Evolutionary conservation across 2,329 filamentous ascomycete genomes (phyloP).

Genomic region (Thermoascus crustaceus): DNA sequence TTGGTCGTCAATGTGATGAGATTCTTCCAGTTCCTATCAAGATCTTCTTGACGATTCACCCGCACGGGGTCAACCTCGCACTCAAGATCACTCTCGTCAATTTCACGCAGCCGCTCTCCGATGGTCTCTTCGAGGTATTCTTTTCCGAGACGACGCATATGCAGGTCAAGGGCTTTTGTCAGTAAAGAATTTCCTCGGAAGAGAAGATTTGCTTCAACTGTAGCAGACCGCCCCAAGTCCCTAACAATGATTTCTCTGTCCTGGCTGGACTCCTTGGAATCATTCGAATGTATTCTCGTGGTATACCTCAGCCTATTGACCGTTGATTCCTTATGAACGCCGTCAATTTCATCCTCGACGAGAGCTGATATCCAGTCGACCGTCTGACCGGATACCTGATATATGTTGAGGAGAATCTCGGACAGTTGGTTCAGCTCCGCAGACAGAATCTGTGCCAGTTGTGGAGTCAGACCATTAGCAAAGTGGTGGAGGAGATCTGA

Average conservation of each 20-base stretch:
- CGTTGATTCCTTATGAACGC: constrained; percentile 71
- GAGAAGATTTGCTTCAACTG: constrained; percentile 79
- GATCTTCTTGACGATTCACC: constrained; percentile 57
- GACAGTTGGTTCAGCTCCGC: constrained; percentile 71
- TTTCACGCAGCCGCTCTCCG: constrained; percentile 75
- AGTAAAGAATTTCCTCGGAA: constrained; percentile 92
- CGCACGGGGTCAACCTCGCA: constrained; percentile 93
- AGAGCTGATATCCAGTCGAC: constrained; percentile 86
- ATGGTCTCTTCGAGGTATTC: constrained; percentile 86
- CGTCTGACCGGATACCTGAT: constrained; percentile 78
- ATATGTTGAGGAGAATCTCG: constrained; percentile 86
- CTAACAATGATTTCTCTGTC: constrained; percentile 54
- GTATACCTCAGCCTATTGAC: constrained; percentile 55
- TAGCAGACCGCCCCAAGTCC: constrained; percentile 57
- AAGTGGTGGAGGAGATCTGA: constrained; percentile 80
- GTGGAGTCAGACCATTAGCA: constrained; percentile 70
- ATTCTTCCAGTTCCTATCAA: constrained; percentile 74
- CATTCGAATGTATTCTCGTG: constrained; percentile 56
- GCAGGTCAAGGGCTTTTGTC: constrained; percentile 86
- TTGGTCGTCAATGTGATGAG: constrained; percentile 69
- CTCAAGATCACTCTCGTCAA: constrained; percentile 82
- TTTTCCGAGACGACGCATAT: constrained; percentile 89
- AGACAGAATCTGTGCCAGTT: constrained; percentile 72
- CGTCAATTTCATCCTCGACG: constrained; percentile 95
- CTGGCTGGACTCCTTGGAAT: constrained; percentile 47